A percentile compares a stretch with the other conserved stretches of the same genome.
phyloP scores from a whole-genome alignment of 768 basidiomycete species.

The Leccinellum rugosiceps region DNA sequence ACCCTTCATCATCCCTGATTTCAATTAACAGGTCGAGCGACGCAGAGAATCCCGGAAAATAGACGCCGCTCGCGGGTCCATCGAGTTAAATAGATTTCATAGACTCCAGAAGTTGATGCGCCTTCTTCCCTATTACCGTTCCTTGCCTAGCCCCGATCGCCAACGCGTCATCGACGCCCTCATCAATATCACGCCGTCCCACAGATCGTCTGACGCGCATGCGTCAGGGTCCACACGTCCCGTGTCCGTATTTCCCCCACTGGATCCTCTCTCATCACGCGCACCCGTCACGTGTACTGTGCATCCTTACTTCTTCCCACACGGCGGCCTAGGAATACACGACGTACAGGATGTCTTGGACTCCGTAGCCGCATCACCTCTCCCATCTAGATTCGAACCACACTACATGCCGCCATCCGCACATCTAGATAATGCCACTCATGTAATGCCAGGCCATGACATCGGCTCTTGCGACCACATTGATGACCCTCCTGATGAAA shows the following conservation, averaged over 20 bases:
- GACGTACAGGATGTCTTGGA: conserved; percentile 16
- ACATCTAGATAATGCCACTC: conserved; percentile 3
- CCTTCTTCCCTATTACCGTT: conserved; percentile 38
- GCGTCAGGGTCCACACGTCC: conserved; percentile 16
- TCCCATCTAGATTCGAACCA: conserved; percentile 18
- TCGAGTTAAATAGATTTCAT: conserved; percentile 57
- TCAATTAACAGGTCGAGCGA: conserved; percentile 46
- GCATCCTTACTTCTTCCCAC: conserved; percentile 13
- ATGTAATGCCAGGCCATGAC: conserved; percentile 3
- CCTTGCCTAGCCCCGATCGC: conserved; percentile 30
- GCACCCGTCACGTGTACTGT: neutral
- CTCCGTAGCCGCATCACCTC: conserved; percentile 1
- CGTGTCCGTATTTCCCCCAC: conserved; percentile 3
- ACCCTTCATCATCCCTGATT: neutral
- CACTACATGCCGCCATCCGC: conserved; percentile 6
- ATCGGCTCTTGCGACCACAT: neutral
- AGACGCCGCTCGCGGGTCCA: conserved; percentile 46
- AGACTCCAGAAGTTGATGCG: conserved; percentile 47
- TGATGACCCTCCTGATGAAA: conserved; percentile 18
- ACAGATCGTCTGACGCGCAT: conserved; percentile 11
- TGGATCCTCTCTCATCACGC: conserved; percentile 2
- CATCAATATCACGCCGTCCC: conserved; percentile 5
- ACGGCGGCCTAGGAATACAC: neutral
- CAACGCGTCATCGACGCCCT: conserved; percentile 30
- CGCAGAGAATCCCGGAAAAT: conserved; percentile 49